A percentile compares a stretch with the other conserved stretches of the same genome.
These are phyloP conservation scores for Termitomyces eurrhizus DNA, from an alignment of 768 basidiomycete genomes.

Conservation along the genomic window DNA sequence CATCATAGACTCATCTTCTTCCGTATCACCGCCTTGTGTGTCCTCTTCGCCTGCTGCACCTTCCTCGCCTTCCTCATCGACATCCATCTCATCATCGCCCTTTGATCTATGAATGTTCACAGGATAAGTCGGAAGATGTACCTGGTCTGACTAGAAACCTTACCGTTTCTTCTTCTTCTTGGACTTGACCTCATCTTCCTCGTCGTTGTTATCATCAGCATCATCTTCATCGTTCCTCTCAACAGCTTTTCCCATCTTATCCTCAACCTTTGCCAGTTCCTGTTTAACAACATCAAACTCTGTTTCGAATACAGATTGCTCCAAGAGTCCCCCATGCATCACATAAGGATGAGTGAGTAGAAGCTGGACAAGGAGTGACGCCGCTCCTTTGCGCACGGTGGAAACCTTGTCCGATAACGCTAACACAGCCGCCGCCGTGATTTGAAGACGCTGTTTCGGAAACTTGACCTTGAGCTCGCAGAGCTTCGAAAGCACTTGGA, in stretches of 20 bases:
- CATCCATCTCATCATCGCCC: conserved; percentile 52
- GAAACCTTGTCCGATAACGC: conserved; percentile 89
- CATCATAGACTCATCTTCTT: conserved; percentile 27
- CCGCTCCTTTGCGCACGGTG: conserved; percentile 81
- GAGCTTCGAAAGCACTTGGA: conserved; percentile 70
- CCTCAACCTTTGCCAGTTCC: conserved; percentile 71
- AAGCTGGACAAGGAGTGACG: conserved; percentile 69
- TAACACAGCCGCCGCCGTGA: conserved; percentile 72
- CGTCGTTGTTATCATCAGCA: conserved; percentile 25
- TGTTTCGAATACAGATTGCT: conserved; percentile 66
- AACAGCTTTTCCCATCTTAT: conserved; percentile 59
- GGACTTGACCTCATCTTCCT: conserved; percentile 20
- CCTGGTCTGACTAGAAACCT: not conserved
- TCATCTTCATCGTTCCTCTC: conserved; percentile 38
- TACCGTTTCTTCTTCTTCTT: conserved; percentile 31
- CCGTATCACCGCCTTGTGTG: conserved; percentile 31
- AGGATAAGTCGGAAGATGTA: not conserved
- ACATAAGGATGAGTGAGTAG: conserved; percentile 89
- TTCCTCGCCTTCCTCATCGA: conserved; percentile 41
- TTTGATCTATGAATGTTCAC: conserved; percentile 20
- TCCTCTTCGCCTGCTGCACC: conserved; percentile 28
- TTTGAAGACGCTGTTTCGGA: conserved; percentile 76
- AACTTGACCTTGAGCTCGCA: conserved; percentile 77
- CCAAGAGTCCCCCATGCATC: conserved; percentile 76
- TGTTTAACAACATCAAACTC: conserved; percentile 59